Percentiles rank a stretch among this genome's conserved stretches.
phyloP scores from a whole-genome alignment of 768 basidiomycete species.

The Amanita rubescens region DNA sequence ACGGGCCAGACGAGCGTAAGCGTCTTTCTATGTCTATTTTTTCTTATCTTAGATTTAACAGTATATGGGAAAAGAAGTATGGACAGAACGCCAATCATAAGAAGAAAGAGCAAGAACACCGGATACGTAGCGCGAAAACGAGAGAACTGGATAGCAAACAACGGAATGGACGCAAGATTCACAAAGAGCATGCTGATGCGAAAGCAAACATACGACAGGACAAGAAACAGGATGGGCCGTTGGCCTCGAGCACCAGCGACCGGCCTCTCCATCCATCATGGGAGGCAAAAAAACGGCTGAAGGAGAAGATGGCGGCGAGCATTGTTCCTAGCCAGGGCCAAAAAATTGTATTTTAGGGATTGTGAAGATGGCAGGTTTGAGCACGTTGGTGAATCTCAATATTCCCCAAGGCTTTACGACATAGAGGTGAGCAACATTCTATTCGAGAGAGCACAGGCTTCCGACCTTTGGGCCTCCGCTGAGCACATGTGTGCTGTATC shows the following conservation, averaged over 20 bases:
- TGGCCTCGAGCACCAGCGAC: slow-evolving; percentile 16
- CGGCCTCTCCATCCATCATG: slow-evolving; percentile 84
- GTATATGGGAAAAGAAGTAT: slow-evolving; percentile 98
- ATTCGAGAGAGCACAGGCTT: background rate
- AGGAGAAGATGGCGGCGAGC: slow-evolving; percentile 56
- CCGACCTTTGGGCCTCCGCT: background rate
- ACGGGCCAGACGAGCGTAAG: slow-evolving; percentile 89
- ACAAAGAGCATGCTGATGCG: background rate
- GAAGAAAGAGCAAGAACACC: slow-evolving; percentile 44
- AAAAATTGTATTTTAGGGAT: slow-evolving; percentile 67
- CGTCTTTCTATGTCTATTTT: slow-evolving; percentile 16
- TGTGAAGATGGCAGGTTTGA: slow-evolving; percentile 8
- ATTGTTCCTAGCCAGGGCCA: slow-evolving; percentile 70
- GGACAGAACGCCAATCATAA: slow-evolving; percentile 89
- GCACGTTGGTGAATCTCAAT: background rate
- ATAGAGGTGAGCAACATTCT: background rate
- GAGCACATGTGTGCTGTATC: slow-evolving; percentile 41
- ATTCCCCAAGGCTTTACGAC: background rate
- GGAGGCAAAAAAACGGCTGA: slow-evolving; percentile 85
- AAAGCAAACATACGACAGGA: background rate
- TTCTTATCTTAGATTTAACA: slow-evolving; percentile 20
- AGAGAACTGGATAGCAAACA: slow-evolving; percentile 1
- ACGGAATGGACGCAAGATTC: background rate
- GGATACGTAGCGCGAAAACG: background rate
- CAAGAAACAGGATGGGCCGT: background rate